phyloP scores from a whole-genome alignment of 257 asterid species.

The Oldenlandia corymbosa region DNA sequence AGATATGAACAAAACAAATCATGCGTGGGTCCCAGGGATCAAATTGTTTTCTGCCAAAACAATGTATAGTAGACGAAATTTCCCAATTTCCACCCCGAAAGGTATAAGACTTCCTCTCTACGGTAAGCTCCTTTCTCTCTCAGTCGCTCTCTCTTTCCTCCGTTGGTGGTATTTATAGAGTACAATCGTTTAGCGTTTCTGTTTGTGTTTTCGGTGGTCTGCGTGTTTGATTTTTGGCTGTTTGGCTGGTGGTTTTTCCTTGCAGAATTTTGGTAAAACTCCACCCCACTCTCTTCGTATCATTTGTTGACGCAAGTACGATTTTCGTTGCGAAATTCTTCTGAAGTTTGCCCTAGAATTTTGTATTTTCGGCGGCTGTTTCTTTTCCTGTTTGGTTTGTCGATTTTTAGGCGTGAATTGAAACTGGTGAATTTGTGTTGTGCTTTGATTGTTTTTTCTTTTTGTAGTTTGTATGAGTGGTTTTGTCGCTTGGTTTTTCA shows the following conservation, averaged over 20 bases:
- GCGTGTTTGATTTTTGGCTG: background rate
- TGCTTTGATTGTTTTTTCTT: background rate
- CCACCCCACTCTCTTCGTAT: background rate
- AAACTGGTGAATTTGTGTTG: background rate
- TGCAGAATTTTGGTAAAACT: too few relatives aligned
- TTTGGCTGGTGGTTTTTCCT: background rate
- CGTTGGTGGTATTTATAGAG: too few relatives aligned
- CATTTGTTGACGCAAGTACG: background rate
- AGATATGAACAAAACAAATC: too few relatives aligned
- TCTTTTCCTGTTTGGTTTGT: background rate
- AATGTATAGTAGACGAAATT: too few relatives aligned
- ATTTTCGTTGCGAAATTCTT: too few relatives aligned
- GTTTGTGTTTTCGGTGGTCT: constrained; percentile 1
- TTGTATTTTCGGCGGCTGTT: background rate
- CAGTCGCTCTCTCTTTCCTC: too few relatives aligned
- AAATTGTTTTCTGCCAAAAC: too few relatives aligned
- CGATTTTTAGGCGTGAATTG: background rate
- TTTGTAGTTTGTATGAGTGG: background rate
- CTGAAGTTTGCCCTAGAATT: too few relatives aligned
- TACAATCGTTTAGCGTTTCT: too few relatives aligned
- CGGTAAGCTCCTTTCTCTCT: too few relatives aligned
- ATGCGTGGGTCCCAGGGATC: background rate
- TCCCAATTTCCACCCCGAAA: too few relatives aligned
- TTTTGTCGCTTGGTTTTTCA: background rate
- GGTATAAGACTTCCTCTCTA: too few relatives aligned